Evolutionary conservation across 805 yeast genomes (phyloP).

Genomic region (Pichia nanzhaoensis): DNA sequence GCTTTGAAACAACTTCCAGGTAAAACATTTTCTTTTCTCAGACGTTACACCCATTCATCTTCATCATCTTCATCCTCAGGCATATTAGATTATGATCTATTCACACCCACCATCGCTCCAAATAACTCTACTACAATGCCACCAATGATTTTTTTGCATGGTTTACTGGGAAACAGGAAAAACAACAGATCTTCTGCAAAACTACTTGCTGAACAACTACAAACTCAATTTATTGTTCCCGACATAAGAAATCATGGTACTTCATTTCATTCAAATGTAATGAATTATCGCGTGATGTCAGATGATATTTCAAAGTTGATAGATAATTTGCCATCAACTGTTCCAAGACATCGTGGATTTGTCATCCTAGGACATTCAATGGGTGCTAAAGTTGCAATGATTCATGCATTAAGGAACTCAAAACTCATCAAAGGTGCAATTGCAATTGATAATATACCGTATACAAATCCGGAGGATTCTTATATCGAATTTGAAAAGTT

Average conservation of each 20-base stretch:
- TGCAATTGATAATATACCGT: slow-evolving; percentile 83
- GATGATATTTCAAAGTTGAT: slow-evolving; percentile 69
- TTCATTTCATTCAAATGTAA: slow-evolving; percentile 66
- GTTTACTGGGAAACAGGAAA: slow-evolving; percentile 73
- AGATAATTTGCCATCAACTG: slow-evolving; percentile 12
- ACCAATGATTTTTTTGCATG: slow-evolving; percentile 79
- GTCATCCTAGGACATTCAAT: slow-evolving; percentile 67
- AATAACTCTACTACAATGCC: slow-evolving; percentile 20
- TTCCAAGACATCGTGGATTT: slow-evolving; percentile 33
- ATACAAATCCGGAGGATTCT: slow-evolving; percentile 37
- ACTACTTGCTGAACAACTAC: slow-evolving; percentile 36
- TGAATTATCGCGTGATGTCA: slow-evolving; percentile 71
- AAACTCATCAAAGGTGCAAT: slow-evolving; percentile 48
- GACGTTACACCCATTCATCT: no score
- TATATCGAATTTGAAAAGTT: slow-evolving; percentile 27
- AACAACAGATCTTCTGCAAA: slow-evolving; percentile 75
- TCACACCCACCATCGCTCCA: slow-evolving; percentile 7
- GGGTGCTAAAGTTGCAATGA: slow-evolving; percentile 96
- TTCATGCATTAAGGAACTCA: slow-evolving; percentile 62
- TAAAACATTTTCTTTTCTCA: no score
- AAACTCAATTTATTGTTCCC: slow-evolving; percentile 54
- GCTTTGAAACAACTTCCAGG: no score
- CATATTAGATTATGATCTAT: slow-evolving; percentile 10
- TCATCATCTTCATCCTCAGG: not conserved
- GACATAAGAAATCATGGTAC: slow-evolving; percentile 90